Base-by-base conservation (phyloP, 352 stramenopile species). In the Phytopythium ostracodes region DNA sequence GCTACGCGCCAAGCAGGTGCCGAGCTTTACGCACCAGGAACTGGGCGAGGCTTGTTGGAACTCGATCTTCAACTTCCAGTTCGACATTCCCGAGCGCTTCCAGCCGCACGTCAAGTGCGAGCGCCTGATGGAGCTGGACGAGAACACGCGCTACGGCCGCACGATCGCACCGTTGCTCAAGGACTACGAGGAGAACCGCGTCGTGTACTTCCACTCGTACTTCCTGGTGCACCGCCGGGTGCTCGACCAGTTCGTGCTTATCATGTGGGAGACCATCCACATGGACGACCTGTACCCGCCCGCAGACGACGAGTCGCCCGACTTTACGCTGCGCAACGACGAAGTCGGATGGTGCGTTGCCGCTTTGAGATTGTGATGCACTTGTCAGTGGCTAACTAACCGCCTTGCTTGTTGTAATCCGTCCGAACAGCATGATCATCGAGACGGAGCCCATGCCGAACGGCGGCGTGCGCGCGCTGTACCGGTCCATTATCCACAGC, bases 201-300 rank as follows among this genome's bases (percentile, higher is more conserved):
- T 89, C 25, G 73, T 91, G 35, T 91, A 88, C 63, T 76, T 91
- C 69, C 81, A 93, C 68, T 90, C 79, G 63, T 89, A 90, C 62
- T 88, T 91, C 56, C 56, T 93, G 27, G 72, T 91, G 31, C 79
- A 78, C 57, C 81, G 81, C 38, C 70, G 80, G 11, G 73, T 86
- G 6, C 71, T 66, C 18, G 80, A 87, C 50, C 71, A 84, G 47
- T 87, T 68, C 52, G 72, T 79, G 50, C 76, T 88, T 46, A 76
- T 91, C 66, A 80, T 74, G 38, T 93, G 84, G 84, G 83, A 91
- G 33, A 83, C 74, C 20, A 86, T 93, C 50, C 70, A 70, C 31
- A 50, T 73, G 44, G 81, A 93, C 22, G 84, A 91, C 50, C 59
- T 93, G 52, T 90, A 91, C 33, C 80, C 80, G 24, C 60, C 62